phyloP scores from a whole-genome alignment of 1,139 yeast genomes.

The Torulaspora globosa region DNA sequence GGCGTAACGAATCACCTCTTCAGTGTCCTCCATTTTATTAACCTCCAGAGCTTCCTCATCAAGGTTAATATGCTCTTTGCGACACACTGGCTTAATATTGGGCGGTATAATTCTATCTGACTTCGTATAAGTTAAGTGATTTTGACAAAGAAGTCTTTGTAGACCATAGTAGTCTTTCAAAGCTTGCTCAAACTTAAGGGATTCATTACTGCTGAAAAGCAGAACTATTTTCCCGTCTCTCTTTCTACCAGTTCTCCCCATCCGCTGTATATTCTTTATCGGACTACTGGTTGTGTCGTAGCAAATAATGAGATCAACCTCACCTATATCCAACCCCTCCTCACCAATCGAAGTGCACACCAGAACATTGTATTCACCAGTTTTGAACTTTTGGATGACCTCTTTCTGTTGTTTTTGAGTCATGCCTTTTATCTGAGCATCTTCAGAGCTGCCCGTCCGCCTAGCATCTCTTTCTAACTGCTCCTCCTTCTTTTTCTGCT shows the following conservation, averaged over 20 bases:
- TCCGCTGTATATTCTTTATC: constrained; percentile 85
- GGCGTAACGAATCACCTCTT: constrained; percentile 65
- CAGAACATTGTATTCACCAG: constrained; percentile 67
- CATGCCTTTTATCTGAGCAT: constrained; percentile 51
- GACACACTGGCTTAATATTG: constrained; percentile 51
- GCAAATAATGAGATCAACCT: constrained; percentile 88
- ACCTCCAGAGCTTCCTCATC: constrained; percentile 66
- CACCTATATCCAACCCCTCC: constrained; percentile 97
- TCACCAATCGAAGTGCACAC: constrained; percentile 98
- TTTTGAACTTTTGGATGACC: constrained; percentile 66
- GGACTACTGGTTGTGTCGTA: constrained; percentile 93
- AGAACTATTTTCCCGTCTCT: constrained; percentile 82
- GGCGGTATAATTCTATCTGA: constrained; percentile 68
- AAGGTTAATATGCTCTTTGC: constrained; percentile 53
- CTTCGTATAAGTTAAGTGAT: constrained; percentile 42
- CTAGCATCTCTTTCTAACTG: constrained; percentile 37
- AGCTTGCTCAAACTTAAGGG: constrained; percentile 74
- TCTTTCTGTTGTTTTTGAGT: constrained; percentile 69
- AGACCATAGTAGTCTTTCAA: constrained; percentile 79
- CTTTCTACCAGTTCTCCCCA: constrained; percentile 98
- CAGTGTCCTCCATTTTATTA: constrained; percentile 55
- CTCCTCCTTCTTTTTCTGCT: constrained; percentile 31
- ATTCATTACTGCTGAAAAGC: constrained; percentile 74
- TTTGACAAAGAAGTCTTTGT: constrained; percentile 50
- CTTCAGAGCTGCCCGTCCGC: constrained; percentile 43